Evolutionary conservation across 1,284 basidiomycete genomes (phyloP), one percentile per base, ranked within the genome.

Genomic region (Neonothopanus nambi): DNA sequence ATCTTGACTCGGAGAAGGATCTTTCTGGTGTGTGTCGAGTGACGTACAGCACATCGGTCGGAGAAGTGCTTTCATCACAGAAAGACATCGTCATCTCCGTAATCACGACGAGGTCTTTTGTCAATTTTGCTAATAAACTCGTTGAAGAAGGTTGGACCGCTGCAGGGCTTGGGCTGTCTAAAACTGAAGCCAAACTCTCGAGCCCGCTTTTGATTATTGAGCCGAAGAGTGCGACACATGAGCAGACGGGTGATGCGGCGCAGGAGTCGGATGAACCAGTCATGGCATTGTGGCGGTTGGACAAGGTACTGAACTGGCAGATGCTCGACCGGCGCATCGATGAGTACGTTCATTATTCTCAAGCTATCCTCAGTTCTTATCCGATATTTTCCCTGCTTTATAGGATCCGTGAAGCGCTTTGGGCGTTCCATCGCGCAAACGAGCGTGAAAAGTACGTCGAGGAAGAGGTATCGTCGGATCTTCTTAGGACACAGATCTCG

Each of bases 321-420:
- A 55, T 59, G 52, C 40, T 61, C 12, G 58, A 59, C 50, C 48
- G 60, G 9, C 48, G 52, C 3, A 59, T 57, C 17, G 60, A 61
- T 41, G 60, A 61, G 59, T 59, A 28, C 9, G 59, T 47, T 3
- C 6, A 15, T 24, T 43, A 21, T 26, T 17, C 3, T 17, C 18
- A 13, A 39, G 50, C n/a, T 41, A 15, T 12, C 21, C 17, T 15
- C 8, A 4, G 8, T 5, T 2, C 18, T 21, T 20, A 15, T 41
- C 5, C 11, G 5, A 28, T 28, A 28, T 28, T 28, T 5, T 15
- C 13, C 35, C 1, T 21, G 13, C 44, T 33, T n/a, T 33, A 18
- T 20, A 50, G 48, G 41, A 49, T 59, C 28, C 58, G 49, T 33
- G 59, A 61, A 45, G 43, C 52, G 1, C 48, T 59, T 3, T 55